Evolutionary conservation across 805 yeast species (phyloP).

Genomic region (Pichia gijzeniarum): DNA sequence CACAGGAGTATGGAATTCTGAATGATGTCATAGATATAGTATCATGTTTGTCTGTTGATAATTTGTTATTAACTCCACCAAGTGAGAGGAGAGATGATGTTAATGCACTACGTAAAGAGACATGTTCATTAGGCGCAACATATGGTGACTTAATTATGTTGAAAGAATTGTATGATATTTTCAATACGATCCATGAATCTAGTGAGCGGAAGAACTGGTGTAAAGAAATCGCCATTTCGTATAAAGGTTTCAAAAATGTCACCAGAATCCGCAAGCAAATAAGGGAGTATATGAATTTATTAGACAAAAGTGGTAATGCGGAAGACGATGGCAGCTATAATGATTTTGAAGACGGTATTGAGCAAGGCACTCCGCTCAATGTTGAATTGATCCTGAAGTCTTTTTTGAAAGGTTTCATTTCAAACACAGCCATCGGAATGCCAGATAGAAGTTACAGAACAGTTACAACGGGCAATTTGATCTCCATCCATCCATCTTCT

Average conservation of each 20-base stretch:
- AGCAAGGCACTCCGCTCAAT: conserved; percentile 34
- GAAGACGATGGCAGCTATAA: conserved; percentile 22
- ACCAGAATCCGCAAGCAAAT: conserved; percentile 70
- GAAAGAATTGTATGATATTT: conserved; percentile 68
- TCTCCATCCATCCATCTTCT: conserved; percentile 88
- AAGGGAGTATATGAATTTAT: conserved; percentile 52
- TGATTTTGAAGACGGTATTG: conserved; percentile 26
- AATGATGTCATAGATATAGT: conserved; percentile 78
- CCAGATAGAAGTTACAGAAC: conserved; percentile 93
- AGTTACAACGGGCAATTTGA: conserved; percentile 72
- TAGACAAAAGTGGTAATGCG: conserved; percentile 30
- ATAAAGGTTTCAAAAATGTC: conserved; percentile 76
- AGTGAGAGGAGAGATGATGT: conserved; percentile 80
- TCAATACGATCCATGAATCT: conserved; percentile 35
- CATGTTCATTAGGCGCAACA: conserved; percentile 62
- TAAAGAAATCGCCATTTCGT: conserved; percentile 64
- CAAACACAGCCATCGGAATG: conserved; percentile 88
- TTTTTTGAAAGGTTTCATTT: conserved; percentile 76
- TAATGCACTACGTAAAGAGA: conserved; percentile 62
- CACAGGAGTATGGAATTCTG: conserved; percentile 44
- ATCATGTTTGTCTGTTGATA: conserved; percentile 89
- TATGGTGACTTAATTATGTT: conserved; percentile 81
- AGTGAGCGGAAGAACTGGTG: conserved; percentile 78
- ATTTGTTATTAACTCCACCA: conserved; percentile 71
- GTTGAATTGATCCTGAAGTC: conserved; percentile 61